Conservation (phyloP, 345 rosid genomes). For the Rhizophora mangle region DNA sequence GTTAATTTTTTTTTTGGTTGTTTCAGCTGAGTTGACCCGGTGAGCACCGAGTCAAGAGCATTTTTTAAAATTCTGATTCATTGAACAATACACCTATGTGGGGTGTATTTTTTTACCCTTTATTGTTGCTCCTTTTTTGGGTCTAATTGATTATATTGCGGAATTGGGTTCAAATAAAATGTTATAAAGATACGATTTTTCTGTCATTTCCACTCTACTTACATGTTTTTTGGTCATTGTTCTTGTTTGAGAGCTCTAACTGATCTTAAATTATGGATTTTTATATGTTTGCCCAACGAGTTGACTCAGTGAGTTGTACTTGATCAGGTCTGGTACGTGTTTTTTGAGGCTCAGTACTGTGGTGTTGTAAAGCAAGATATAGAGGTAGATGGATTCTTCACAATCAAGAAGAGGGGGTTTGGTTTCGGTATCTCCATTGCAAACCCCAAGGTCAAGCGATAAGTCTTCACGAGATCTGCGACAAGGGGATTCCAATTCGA, state of each 20-base stretch:
- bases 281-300: not conserved
- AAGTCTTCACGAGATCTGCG: constrained; percentile 82
- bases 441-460: constrained; percentile 89
- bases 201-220: no score
- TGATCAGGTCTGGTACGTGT: not conserved
- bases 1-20: not conserved
- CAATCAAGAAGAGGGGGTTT: constrained; percentile 57
- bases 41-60: not conserved
- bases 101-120: no score
- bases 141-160: not conserved
- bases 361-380: not conserved
- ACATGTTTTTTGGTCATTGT: no score
- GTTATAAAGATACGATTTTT: no score
- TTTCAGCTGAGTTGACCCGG: not conserved
- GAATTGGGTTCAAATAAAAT: no score
- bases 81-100: not conserved
- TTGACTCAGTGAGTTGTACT: constrained; percentile 2
- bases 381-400: constrained; percentile 53
- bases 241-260: no score
- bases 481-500: constrained; percentile 66
- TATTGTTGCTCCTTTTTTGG: not conserved
- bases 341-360: not conserved
- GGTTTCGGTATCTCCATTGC: constrained; percentile 75
- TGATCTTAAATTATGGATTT: not conserved
- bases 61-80: not conserved